phyloP scores from a whole-genome alignment of 75 land plant species.

The Azolla pinnata region DNA sequence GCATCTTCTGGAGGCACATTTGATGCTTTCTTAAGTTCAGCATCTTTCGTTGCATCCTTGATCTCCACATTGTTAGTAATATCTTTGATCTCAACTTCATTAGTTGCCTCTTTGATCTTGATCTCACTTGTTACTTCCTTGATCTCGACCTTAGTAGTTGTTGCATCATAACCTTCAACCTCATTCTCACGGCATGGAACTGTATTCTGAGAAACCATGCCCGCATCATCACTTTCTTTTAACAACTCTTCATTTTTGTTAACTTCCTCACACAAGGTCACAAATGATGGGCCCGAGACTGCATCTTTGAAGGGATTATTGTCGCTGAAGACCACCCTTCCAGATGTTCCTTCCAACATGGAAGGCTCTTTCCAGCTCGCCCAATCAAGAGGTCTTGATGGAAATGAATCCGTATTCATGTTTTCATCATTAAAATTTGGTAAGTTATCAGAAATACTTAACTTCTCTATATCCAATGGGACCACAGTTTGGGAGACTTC shows the following conservation, averaged over 20 bases:
- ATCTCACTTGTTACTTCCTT: background rate
- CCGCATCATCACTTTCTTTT: background rate
- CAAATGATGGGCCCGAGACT: no score
- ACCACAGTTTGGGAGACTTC: slow-evolving; percentile 9
- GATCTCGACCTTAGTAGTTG: background rate
- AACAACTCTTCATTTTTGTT: background rate
- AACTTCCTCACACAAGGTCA: background rate
- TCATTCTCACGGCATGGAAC: background rate
- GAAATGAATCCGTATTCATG: slow-evolving; percentile 13
- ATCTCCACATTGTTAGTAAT: background rate
- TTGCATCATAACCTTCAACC: background rate
- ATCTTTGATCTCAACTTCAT: background rate
- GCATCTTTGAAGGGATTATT: slow-evolving; percentile 27
- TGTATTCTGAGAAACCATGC: no score
- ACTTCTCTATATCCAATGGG: slow-evolving; percentile 16
- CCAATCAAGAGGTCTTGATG: slow-evolving; percentile 48
- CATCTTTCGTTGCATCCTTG: background rate
- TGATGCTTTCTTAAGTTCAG: slow-evolving; percentile 18
- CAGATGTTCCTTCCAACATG: slow-evolving; percentile 27
- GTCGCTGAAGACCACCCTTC: slow-evolving; percentile 11
- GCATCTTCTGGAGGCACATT: slow-evolving; percentile 24
- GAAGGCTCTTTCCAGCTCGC: slow-evolving; percentile 62
- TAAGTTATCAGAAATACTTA: slow-evolving; percentile 17
- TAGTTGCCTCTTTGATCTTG: background rate
- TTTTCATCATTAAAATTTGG: slow-evolving; percentile 15